Base-by-base conservation (phyloP, 2,329 filamentous ascomycete species). In the Diaporthe caulivora region DNA sequence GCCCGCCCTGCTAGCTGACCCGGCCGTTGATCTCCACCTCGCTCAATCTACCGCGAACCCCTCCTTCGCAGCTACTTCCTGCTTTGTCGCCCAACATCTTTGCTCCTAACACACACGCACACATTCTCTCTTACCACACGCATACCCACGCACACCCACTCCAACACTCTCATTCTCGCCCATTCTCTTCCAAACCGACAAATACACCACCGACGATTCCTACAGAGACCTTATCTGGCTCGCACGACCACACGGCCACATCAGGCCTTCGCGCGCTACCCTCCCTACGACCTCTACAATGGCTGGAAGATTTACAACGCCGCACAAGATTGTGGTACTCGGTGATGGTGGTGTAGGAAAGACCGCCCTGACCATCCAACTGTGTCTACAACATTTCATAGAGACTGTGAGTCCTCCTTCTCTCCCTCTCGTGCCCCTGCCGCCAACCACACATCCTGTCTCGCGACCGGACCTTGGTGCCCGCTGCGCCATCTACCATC, bases 371-470 rank as follows among this genome's bases (percentile, higher is more conserved):
- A 98, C 95, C 73, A 98, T 98, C 82, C 95, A 99, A 92, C 89
- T 99, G 80, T 98, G 97, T 84, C 87, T 98, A 81, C 97, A 98
- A 85, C 97, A 99, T 85, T 99, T 99, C 83, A 95, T 98, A 80
- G 96, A 98, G 87, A 98, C 95, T 76, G 90, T 92, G 85, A 85
- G 90, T 87, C 74, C 54, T 49, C 71, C 51, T 70, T 21, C 47
- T 21, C 7, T 26, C 26, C 34, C 60, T 18, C 21, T 37, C 49
- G 55, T 55, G 58, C 72, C 70, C 49, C 58, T 37, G 40, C 40
- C 40, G 29, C 29, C 57, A 44, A 37, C 34, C 69, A 13, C 6
- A 10, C 37, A 58, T 72, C 21, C 44, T 47, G 54, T 60, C 37
- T 29, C 26, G 18, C 31, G 51, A 58, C 68, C 21, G 54, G 40